Evolutionary conservation across 306 rosid genomes (phyloP).

Genomic region (Pterocarpus santalinus): DNA sequence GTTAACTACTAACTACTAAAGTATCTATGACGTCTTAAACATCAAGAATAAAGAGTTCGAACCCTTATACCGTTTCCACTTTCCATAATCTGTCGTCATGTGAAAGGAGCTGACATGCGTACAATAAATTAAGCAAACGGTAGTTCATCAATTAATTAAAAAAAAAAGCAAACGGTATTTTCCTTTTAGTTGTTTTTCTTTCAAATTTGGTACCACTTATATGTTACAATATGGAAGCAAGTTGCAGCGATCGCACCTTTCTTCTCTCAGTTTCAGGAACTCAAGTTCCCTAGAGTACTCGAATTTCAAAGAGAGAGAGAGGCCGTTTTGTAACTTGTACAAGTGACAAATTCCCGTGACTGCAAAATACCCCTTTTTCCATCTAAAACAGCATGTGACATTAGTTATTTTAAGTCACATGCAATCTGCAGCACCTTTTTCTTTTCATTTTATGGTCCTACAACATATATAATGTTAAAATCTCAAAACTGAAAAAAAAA

Average conservation of each 20-base stretch:
- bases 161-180: too few relatives aligned
- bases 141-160: too few relatives aligned
- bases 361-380: background rate
- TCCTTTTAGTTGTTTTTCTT: background rate
- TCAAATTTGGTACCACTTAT: background rate
- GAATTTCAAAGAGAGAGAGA: background rate
- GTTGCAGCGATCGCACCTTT: conserved; percentile 8
- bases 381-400: conserved; percentile 18
- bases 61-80: too few relatives aligned
- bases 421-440: background rate
- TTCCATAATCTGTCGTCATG: too few relatives aligned
- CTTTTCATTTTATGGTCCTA: too few relatives aligned
- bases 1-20: too few relatives aligned
- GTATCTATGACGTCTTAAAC: too few relatives aligned
- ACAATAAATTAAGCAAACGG: background rate
- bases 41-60: too few relatives aligned
- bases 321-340: conserved; percentile 6
- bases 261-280: background rate
- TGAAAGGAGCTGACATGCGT: background rate
- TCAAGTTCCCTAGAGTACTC: background rate
- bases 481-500: background rate
- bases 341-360: conserved; percentile 43
- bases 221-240: background rate
- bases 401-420: conserved; percentile 25
- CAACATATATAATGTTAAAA: background rate